Evolutionary conservation across 768 basidiomycete genomes (phyloP), one percentile per base, ranked within the genome.

Genomic region (Boletales sp.): DNA sequence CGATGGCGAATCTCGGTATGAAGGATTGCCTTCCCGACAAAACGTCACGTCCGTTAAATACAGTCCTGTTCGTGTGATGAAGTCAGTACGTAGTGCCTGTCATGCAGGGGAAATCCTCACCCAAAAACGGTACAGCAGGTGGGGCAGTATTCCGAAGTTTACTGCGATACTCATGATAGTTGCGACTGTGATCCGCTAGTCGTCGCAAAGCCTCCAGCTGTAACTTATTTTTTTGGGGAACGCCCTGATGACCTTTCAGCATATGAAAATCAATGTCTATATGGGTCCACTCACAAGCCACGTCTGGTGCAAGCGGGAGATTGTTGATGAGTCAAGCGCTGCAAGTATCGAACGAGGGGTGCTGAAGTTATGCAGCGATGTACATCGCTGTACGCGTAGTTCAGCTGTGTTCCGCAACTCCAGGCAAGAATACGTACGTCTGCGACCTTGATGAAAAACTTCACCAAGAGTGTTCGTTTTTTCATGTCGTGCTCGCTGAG

Each of bases 11-110:
- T 83, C 79, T 56, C 95, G 80, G 58, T 86, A 76, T 13, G 89
- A 86, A 14, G 90, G 87, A 65, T 97, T 97, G 17, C 95, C 95
- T 62, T 97, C 95, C 36, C 89, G 83, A 64, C 92, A 95, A 69
- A 98, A 98, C 7, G 93, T 97, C 51, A 97, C 78, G 67, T 94
- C 93, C 10, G 93, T 93, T 54, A 94, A 72, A 67, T 93, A 94
- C 32, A 92, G 74, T 43, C 88, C 89, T 90, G 51, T 47, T 34
- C 35, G 59, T 57, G 45, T 50, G 5, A 35, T 27, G 32, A 37
- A n/a, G 15, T 55, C 50, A 68, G 49, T 48, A 51, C 30, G 31
- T 3, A 19, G 5, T 36, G 14, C 13, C 40, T 11, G n/a, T 52
- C 19, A 15, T 40, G 32, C 8, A 47, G 36, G 10, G 44, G 3